Conservation (phyloP, 371 early-diverging fungal species). For the Ordospora pajunii region DNA sequence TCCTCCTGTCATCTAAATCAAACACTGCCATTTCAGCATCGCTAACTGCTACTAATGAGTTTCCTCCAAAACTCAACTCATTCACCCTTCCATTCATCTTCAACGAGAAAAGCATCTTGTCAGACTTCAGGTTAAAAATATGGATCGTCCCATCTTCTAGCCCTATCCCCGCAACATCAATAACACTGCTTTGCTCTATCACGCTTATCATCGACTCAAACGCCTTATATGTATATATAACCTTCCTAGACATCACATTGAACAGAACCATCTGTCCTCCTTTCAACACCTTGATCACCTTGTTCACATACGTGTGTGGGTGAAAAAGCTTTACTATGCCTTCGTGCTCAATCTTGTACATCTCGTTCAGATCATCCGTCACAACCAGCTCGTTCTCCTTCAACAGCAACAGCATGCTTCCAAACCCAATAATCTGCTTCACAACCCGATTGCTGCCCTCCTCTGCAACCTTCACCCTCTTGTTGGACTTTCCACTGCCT, state of each 20-base stretch:
- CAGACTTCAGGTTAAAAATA: constrained; percentile 22
- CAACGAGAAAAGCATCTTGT: constrained; percentile 21
- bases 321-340: constrained; percentile 6
- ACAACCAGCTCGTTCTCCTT: constrained; percentile 1
- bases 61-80: constrained; percentile 9
- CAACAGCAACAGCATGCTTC: background rate
- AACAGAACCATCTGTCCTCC: background rate
- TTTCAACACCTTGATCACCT: constrained; percentile 1
- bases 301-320: constrained; percentile 29
- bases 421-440: constrained; percentile 3
- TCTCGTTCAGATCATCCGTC: background rate
- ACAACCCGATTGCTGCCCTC: background rate
- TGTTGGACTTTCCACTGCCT: background rate
- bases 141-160: constrained; percentile 14
- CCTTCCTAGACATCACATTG: constrained; percentile 19
- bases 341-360: constrained; percentile 6
- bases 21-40: background rate
- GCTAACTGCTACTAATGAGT: background rate
- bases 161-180: constrained; percentile 23
- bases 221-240: constrained; percentile 2
- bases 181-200: background rate
- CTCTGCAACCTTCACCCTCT: background rate
- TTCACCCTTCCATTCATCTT: background rate
- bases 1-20: constrained; percentile 13
- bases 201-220: background rate